Base-by-base conservation (phyloP, 257 asterid species). In the Rhazya stricta region DNA sequence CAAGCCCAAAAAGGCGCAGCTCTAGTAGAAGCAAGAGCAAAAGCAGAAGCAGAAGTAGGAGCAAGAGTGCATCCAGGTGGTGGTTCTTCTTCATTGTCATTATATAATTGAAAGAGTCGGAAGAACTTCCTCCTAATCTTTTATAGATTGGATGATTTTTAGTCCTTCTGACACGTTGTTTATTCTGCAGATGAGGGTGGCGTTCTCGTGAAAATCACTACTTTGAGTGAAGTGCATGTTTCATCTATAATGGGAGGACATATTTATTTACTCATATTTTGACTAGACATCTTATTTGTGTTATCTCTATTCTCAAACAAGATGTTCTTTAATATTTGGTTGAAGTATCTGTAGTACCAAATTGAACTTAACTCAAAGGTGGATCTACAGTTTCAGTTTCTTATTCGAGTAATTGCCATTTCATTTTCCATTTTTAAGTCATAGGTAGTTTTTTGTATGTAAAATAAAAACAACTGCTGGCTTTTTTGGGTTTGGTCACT, bases 1-100 rank as follows among this genome's bases (percentile, higher is more conserved):
- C 69, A 72, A 92, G 97, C 77, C 97, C 97, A 5, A 85, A 77
- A 72, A 85, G 72, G 73, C 84, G 82, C 80, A 86, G 87, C 78
- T 23, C 84, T 6, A 83, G 87, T 76, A 61, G 72, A 72, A 86
- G 89, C 83, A 77, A 61, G 69, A 85, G 86, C 77, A 91, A 96
- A n/a, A n/a, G n/a, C 81, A 29, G 75, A 7, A 90, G 94, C 84
- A 75, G 74, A 76, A 91, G 97, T 71, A 72, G 83, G 34, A 91
- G 98, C 90, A 84, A 89, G 86, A 91, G 91, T 74, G 84, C 78
- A 42, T 89, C 96, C 79, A 85, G 96, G 97, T 94, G 71, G 97
- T 94, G 71, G 58, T 76, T 10, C 32, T 74, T 75, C 37, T 13
- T 75, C 45, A 58, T 76, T 32, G 42, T 58, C 39, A 21, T 23